phyloP scores from a whole-genome alignment of 345 rosid genomes.

The Carallia pectinifolia region DNA sequence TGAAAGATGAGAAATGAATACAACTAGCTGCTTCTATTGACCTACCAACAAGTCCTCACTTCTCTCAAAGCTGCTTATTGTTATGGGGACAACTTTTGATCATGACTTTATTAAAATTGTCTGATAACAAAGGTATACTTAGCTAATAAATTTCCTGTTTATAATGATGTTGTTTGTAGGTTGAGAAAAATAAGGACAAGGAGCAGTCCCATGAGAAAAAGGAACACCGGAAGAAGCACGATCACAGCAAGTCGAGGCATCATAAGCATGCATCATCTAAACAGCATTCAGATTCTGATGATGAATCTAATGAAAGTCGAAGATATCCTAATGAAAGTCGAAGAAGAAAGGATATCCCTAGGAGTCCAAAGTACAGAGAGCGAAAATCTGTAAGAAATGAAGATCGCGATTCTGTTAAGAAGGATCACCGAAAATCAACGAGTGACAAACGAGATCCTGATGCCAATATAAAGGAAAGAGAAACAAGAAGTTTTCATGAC shows the following conservation, averaged over 20 bases:
- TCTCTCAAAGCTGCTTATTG: too few relatives aligned
- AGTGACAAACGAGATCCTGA: constrained; percentile 25
- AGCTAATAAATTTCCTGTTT: neutral
- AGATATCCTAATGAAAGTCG: neutral
- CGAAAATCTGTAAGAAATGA: constrained; percentile 27
- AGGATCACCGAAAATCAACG: constrained; percentile 37
- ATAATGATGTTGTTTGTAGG: constrained; percentile 32
- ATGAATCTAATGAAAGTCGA: constrained; percentile 38
- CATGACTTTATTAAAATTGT: too few relatives aligned
- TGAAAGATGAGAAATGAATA: too few relatives aligned
- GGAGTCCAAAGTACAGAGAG: constrained; percentile 33
- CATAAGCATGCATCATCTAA: constrained; percentile 41
- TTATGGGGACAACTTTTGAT: too few relatives aligned
- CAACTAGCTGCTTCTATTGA: too few relatives aligned
- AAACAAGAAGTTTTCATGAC: neutral
- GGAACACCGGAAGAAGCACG: constrained; percentile 39
- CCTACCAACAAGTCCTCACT: too few relatives aligned
- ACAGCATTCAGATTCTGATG: constrained; percentile 27
- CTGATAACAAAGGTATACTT: too few relatives aligned
- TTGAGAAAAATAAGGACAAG: constrained; percentile 44
- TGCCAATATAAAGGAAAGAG: constrained; percentile 10
- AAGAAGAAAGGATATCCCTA: constrained; percentile 22
- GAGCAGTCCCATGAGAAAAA: constrained; percentile 30
- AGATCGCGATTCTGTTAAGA: constrained; percentile 27
- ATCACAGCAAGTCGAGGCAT: constrained; percentile 41